Conservation (phyloP, 2,329 filamentous ascomycete species). For the Aspergillus amoenus region DNA sequence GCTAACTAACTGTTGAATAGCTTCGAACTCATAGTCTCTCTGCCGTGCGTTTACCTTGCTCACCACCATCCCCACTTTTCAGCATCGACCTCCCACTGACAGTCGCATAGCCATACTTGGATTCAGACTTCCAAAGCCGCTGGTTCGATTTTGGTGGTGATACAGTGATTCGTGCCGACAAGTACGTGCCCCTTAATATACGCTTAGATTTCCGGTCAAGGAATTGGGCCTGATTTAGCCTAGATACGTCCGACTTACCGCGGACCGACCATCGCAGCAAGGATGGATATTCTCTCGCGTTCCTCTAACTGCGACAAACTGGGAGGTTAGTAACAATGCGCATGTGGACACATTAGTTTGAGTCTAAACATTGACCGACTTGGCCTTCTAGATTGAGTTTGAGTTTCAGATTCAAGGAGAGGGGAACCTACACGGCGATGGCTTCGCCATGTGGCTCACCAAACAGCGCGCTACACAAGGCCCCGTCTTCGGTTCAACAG, state of each 20-base stretch:
- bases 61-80: background rate
- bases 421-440: conserved; percentile 89
- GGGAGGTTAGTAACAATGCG: conserved; percentile 62
- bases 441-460: conserved; percentile 97
- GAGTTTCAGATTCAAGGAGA: conserved; percentile 93
- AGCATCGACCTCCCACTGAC: conserved; percentile 1
- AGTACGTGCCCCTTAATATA: conserved; percentile 36
- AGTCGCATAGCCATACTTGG: conserved; percentile 76
- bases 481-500: conserved; percentile 81
- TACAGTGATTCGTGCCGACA: conserved; percentile 74
- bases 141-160: conserved; percentile 99
- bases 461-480: conserved; percentile 81
- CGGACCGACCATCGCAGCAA: conserved; percentile 83
- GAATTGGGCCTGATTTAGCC: conserved; percentile 3
- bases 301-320: conserved; percentile 94
- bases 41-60: conserved; percentile 59
- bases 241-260: conserved; percentile 89
- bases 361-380: background rate
- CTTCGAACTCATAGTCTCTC: conserved; percentile 82
- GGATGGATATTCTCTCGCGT: conserved; percentile 95
- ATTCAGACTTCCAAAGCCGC: conserved; percentile 95
- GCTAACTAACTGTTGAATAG: conserved; percentile 46
- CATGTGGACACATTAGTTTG: background rate
- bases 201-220: background rate
- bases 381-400: conserved; percentile 67